These are phyloP conservation scores for Salinomyces thailandicus DNA, from an alignment of 2,329 filamentous ascomycete genomes.

Conservation along the genomic window DNA sequence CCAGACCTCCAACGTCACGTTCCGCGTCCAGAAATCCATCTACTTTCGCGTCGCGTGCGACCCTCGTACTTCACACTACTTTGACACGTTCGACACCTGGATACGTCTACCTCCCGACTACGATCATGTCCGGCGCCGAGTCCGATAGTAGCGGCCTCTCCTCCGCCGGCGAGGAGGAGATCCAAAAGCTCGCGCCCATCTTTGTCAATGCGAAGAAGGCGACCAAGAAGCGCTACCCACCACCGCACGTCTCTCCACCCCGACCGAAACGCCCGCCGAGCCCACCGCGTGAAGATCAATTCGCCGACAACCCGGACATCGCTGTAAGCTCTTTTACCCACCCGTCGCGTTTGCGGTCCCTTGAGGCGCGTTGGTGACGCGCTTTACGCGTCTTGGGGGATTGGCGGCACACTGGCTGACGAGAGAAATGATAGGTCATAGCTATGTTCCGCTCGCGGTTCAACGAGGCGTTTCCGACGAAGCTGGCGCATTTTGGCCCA, in stretches of 20 bases:
- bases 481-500: conserved; percentile 78
- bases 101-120: not conserved
- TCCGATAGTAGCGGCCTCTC: conserved; percentile 49
- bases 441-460: conserved; percentile 97
- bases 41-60: not conserved
- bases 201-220: conserved; percentile 31
- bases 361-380: conserved; percentile 23
- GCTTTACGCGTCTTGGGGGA: conserved; percentile 7
- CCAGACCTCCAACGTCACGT: not conserved
- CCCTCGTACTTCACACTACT: not conserved
- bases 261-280: conserved; percentile 65
- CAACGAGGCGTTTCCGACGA: conserved; percentile 77
- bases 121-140: conserved; percentile 30
- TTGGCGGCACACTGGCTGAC: conserved; percentile 24
- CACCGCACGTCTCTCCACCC: conserved; percentile 26
- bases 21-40: conserved; percentile 2
- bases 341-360: no score
- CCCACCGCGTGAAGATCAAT: conserved; percentile 77
- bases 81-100: not conserved
- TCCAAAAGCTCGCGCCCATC: conserved; percentile 27
- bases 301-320: conserved; percentile 86
- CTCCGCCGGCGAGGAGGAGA: conserved; percentile 50
- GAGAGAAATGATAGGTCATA: conserved; percentile 83
- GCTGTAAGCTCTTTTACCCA: no score
- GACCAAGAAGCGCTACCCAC: conserved; percentile 37